A percentile compares a stretch with the other conserved stretches of the same genome.
These are phyloP conservation scores for Physaria fendleri DNA, from an alignment of 345 rosid species.

Conservation along the genomic window DNA sequence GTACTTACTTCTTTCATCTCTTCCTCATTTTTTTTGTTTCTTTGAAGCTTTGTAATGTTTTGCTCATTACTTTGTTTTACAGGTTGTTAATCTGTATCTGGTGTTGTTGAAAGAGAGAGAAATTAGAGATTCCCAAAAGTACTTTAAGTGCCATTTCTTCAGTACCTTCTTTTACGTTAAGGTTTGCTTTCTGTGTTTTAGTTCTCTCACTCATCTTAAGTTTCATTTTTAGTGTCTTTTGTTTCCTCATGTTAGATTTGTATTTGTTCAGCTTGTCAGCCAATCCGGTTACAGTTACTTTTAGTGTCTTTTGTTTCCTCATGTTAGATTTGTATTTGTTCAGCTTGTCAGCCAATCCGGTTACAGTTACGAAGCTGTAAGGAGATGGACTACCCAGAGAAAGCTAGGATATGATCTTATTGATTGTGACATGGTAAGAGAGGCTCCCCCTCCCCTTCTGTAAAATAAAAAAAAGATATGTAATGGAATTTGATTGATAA, in stretches of 20 bases:
- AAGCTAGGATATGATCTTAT: conserved; percentile 67
- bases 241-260: not conserved
- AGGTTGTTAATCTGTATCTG: conserved; percentile 84
- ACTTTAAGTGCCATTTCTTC: conserved; percentile 83
- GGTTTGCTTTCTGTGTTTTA: conserved; percentile 36
- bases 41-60: not conserved
- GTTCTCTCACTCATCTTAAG: not conserved
- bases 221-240: not conserved
- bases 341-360: conserved; percentile 45
- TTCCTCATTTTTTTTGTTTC: not conserved
- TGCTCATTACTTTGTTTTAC: conserved; percentile 3
- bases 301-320: not conserved
- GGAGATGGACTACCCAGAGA: conserved; percentile 79
- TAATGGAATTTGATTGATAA: not conserved
- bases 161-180: conserved; percentile 83
- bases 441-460: too few species aligned
- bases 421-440: conserved; percentile 83
- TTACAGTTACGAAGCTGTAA: conserved; percentile 57
- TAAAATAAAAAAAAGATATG: too few species aligned
- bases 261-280: not conserved
- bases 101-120: conserved; percentile 90
- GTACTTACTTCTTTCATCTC: not conserved
- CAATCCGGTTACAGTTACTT: too few species aligned
- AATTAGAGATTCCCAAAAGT: conserved; percentile 66
- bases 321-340: not conserved